Base-by-base conservation (phyloP, 2,329 filamentous ascomycete species). In the Clonostachys sp. region DNA sequence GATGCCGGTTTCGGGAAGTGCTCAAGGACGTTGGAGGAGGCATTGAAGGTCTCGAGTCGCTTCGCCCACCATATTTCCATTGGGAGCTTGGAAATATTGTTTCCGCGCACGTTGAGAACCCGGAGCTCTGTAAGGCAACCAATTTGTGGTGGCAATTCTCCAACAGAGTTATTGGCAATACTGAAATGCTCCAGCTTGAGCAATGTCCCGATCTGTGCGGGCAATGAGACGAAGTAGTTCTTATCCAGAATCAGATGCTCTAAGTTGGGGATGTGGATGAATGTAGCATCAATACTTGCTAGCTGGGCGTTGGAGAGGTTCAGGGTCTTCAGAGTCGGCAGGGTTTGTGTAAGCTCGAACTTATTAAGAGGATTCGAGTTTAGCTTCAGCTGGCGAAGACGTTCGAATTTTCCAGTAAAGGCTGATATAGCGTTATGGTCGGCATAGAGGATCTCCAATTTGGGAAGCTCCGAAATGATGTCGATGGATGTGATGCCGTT, bases 351-450 rank as follows among this genome's bases (percentile, higher is more conserved):
- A 40, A 99, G 81, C 56, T 95, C 89, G 55, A 99, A 99, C 52
- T 91, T 89, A 14, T 94, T 97, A 52, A 99, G 83, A 1, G 94
- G 94, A 61, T 96, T 97, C 51, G 94, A 91, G 63, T 99, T 96
- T 52, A 99, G 75, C 59, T 92, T 89, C 47, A 99, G 74, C 38
- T 87, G 85, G 48, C 91, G 84, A 18, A 99, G 80, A 54, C 86
- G 87, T 42, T 88, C 79, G 59, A 99, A 99, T n/a, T 83, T 83
- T 39, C 91, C 91, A 52, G 88, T 84, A 59, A 97, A 97, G 44
- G 88, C 86, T 0, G 91, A 95, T 43, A 99, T 87, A 43, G 82
- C 81, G 64, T 99, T 99, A 74, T 99, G 92, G 42, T 95, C 92
- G 35, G 92, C 87, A 50, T 90, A 87, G 20, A 97, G 72, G 52